Evolutionary conservation across 2,329 filamentous ascomycete species (phyloP).

Genomic region (Ophiostoma sp.): DNA sequence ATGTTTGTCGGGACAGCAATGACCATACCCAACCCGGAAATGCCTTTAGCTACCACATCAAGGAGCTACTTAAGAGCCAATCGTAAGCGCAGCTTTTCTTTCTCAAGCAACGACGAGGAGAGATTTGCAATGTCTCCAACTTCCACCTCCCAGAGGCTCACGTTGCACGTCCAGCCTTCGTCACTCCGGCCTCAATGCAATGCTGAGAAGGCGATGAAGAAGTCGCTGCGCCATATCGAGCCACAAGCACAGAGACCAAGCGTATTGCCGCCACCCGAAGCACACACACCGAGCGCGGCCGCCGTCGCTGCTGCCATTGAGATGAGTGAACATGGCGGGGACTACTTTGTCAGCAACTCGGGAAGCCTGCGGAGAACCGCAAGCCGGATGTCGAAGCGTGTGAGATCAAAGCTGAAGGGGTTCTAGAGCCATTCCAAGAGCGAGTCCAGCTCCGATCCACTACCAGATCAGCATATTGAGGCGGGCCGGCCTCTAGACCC

Average conservation of each 20-base stretch:
- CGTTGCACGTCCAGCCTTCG: background rate
- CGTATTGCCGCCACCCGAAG: background rate
- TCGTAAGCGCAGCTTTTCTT: slow-evolving; percentile 20
- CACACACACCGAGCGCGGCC: background rate
- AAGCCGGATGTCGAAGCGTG: slow-evolving; percentile 24
- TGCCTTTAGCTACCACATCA: slow-evolving; percentile 2
- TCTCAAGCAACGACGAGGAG: slow-evolving; percentile 28
- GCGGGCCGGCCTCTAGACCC: slow-evolving; percentile 35
- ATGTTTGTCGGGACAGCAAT: background rate
- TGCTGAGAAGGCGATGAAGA: slow-evolving; percentile 26
- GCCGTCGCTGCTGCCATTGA: background rate
- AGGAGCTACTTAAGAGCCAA: slow-evolving; percentile 15
- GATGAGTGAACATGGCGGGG: background rate
- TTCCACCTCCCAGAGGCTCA: background rate
- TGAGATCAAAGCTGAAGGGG: slow-evolving; percentile 20
- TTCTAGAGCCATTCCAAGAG: slow-evolving; percentile 25
- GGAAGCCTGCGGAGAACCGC: slow-evolving; percentile 25
- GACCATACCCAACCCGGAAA: background rate
- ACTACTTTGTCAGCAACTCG: background rate
- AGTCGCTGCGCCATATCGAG: slow-evolving; percentile 16
- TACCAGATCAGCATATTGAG: slow-evolving; percentile 47
- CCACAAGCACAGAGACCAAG: background rate
- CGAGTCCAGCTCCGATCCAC: slow-evolving; percentile 14
- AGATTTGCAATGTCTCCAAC: slow-evolving; percentile 22
- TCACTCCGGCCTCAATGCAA: slow-evolving; percentile 37